Evolutionary conservation across 176 grass and related monocot genomes (phyloP).

Genomic region (Poa pratensis): DNA sequence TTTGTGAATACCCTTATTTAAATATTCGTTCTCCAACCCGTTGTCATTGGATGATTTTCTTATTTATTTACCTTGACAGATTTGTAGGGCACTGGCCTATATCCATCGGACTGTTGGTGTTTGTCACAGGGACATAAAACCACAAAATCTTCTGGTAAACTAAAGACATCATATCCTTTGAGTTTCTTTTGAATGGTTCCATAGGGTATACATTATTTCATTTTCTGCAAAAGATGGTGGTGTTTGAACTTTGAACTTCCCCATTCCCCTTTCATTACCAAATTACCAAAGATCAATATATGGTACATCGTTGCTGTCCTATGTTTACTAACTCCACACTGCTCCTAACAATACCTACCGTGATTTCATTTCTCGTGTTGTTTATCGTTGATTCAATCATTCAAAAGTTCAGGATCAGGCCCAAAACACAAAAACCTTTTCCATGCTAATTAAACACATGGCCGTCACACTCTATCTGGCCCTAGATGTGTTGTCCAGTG

Average conservation of each 20-base stretch:
- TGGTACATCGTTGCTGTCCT: neutral
- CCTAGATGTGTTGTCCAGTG: neutral
- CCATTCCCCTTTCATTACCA: neutral
- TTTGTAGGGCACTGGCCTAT: constrained; percentile 72
- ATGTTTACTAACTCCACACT: constrained; percentile 5
- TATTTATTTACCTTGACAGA: constrained; percentile 49
- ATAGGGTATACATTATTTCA: neutral
- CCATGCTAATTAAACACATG: neutral
- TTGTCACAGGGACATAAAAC: constrained; percentile 83
- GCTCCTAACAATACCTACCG: neutral
- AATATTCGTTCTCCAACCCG: neutral
- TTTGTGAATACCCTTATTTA: constrained; percentile 19
- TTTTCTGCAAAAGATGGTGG: neutral
- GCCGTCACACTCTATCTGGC: neutral
- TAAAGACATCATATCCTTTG: constrained; percentile 1
- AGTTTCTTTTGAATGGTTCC: neutral
- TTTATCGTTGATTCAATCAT: neutral
- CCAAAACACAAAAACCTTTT: constrained; percentile 12
- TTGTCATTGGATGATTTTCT: neutral
- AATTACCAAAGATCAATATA: constrained; percentile 4
- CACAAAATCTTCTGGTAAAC: constrained; percentile 81
- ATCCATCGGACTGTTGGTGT: constrained; percentile 70
- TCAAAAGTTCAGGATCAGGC: constrained; percentile 5
- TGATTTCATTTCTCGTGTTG: neutral
- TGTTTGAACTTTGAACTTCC: neutral